Conservation (phyloP, 2,329 filamentous ascomycete genomes). For the Arthrobotrys sphaeroides region DNA sequence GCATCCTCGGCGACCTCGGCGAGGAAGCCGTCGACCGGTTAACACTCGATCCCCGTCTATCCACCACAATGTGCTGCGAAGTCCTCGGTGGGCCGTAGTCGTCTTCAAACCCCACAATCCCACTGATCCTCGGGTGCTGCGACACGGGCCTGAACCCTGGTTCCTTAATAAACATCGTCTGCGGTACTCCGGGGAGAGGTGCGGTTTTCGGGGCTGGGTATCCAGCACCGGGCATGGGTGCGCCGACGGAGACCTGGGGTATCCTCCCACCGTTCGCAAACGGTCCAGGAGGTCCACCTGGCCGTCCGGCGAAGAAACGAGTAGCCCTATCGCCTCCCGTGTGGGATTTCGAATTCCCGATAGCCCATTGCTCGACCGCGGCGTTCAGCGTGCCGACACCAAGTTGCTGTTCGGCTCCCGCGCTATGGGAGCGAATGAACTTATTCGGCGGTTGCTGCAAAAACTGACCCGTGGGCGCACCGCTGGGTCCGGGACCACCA, state of each 20-base stretch:
- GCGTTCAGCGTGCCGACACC: slow-evolving; percentile 47
- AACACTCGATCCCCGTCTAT: slow-evolving; percentile 57
- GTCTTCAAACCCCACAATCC: slow-evolving; percentile 63
- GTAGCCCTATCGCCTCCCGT: slow-evolving; percentile 42
- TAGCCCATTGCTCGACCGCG: slow-evolving; percentile 51
- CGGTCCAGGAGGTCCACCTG: not conserved
- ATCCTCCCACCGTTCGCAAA: slow-evolving; percentile 31
- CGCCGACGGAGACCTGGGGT: slow-evolving; percentile 33
- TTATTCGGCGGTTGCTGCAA: slow-evolving; percentile 42
- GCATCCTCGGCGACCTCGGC: slow-evolving; percentile 49
- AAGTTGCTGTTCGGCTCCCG: slow-evolving; percentile 43
- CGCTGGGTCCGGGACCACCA: no score
- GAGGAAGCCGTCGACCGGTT: slow-evolving; percentile 44
- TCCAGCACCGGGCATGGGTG: not conserved
- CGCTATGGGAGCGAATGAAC: slow-evolving; percentile 52
- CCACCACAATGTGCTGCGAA: slow-evolving; percentile 59
- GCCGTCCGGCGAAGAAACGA: slow-evolving; percentile 34
- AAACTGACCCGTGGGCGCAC: slow-evolving; percentile 15
- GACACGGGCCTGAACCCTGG: slow-evolving; percentile 72
- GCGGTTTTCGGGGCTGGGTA: slow-evolving; percentile 20
- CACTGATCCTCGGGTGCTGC: slow-evolving; percentile 78
- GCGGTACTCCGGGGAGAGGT: slow-evolving; percentile 58
- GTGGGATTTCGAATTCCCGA: slow-evolving; percentile 46
- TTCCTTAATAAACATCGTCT: slow-evolving; percentile 62
- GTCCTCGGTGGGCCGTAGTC: slow-evolving; percentile 62